Conservation (phyloP, 768 basidiomycete genomes). For the Boletus tomentosulus region DNA sequence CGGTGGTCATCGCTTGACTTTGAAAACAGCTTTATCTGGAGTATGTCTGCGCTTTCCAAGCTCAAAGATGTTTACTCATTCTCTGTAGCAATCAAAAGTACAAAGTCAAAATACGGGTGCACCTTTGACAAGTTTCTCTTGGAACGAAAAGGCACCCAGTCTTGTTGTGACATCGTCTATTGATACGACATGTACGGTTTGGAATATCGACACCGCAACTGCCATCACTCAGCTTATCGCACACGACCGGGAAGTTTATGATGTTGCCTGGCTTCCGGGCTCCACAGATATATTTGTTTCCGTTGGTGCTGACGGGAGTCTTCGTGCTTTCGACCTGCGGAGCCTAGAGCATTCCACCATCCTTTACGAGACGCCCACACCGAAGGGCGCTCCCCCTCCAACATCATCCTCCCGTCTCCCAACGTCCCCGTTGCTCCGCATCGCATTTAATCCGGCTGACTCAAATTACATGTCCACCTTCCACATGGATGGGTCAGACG, state of each 20-base stretch:
- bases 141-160: constrained; percentile 90
- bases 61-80: constrained; percentile 7
- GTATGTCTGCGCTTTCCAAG: constrained; percentile 43
- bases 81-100: constrained; percentile 77
- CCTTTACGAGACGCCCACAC: constrained; percentile 87
- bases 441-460: constrained; percentile 87
- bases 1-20: constrained; percentile 59
- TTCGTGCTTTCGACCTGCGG: constrained; percentile 94
- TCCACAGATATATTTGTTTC: constrained; percentile 98
- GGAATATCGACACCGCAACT: constrained; percentile 93
- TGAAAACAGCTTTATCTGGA: constrained; percentile 78
- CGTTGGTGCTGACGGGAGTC: constrained; percentile 93
- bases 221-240: constrained; percentile 97
- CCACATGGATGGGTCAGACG: constrained; percentile 85
- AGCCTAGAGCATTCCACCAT: constrained; percentile 98
- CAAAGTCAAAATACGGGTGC: constrained; percentile 81
- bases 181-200: constrained; percentile 97
- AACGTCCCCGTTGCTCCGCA: constrained; percentile 77
- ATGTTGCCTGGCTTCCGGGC: constrained; percentile 96
- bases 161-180: constrained; percentile 96
- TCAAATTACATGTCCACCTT: constrained; percentile 97
- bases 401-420: constrained; percentile 64
- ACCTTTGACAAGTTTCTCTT: constrained; percentile 94
- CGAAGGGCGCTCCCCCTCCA: constrained; percentile 60
- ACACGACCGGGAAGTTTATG: constrained; percentile 94